These are phyloP conservation scores for Apiosordaria backusii DNA, from an alignment of 495 filamentous ascomycete species.

Conservation along the genomic window DNA sequence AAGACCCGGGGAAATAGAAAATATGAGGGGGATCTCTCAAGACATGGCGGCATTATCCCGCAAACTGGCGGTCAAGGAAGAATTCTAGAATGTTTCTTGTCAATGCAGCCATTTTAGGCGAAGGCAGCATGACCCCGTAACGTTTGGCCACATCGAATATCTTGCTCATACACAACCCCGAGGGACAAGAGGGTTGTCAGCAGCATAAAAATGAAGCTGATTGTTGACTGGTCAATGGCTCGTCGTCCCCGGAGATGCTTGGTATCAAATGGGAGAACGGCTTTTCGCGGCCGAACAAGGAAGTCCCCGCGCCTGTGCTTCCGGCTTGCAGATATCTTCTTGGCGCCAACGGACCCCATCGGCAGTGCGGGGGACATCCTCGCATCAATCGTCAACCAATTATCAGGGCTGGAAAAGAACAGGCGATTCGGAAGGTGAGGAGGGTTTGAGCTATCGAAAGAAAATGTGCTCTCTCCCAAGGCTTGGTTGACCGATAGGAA, in stretches of 20 bases:
- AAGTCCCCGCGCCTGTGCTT: background rate
- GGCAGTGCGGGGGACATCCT: background rate
- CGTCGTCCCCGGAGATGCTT: background rate
- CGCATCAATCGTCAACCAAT: background rate
- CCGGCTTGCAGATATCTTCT: background rate
- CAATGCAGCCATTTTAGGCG: constrained; percentile 1
- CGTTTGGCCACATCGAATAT: constrained; percentile 7
- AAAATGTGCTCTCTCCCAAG: background rate
- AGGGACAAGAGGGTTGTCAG: background rate
- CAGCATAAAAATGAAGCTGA: background rate
- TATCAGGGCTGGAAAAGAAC: constrained; percentile 4
- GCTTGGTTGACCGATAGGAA: background rate
- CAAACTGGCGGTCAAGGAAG: constrained; percentile 27
- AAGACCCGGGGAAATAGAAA: constrained; percentile 2
- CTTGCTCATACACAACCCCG: background rate
- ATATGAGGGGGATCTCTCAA: background rate
- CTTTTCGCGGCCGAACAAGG: background rate
- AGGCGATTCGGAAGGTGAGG: background rate
- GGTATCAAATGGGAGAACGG: background rate
- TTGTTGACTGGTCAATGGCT: background rate
- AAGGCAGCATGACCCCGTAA: background rate
- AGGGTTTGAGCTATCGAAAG: background rate
- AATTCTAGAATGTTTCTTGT: constrained; percentile 16
- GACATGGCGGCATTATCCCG: constrained; percentile 21
- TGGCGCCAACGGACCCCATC: background rate